Evolutionary conservation across 1,284 basidiomycete species (phyloP).

Genomic region (Boletus sp.): DNA sequence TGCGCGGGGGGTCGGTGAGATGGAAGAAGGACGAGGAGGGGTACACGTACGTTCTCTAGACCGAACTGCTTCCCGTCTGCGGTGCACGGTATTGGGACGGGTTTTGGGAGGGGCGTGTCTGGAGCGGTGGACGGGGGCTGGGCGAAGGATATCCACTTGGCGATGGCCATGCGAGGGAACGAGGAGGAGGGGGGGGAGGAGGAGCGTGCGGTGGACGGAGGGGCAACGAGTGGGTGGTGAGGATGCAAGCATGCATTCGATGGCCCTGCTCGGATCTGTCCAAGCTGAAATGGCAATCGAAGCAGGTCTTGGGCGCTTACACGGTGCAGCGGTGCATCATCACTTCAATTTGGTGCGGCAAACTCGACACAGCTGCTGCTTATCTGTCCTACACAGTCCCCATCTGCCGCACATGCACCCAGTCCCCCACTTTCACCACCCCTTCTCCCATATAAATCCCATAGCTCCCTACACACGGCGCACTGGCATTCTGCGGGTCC

Average conservation of each 20-base stretch:
- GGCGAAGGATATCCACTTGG: slow-evolving; percentile 38
- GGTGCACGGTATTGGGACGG: slow-evolving; percentile 39
- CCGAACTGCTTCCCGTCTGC: slow-evolving; percentile 84
- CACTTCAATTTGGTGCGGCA: too few relatives aligned
- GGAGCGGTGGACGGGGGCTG: slow-evolving; percentile 25
- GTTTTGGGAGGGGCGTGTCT: slow-evolving; percentile 31
- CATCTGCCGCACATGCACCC: slow-evolving; percentile 47
- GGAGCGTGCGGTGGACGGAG: too few relatives aligned
- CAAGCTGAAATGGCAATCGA: too few relatives aligned
- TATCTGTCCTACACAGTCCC: slow-evolving; percentile 6
- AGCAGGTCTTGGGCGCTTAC: too few relatives aligned
- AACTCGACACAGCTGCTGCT: too few relatives aligned
- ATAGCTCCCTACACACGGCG: slow-evolving; percentile 64
- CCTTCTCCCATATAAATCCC: slow-evolving; percentile 48
- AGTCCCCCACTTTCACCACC: slow-evolving; percentile 53
- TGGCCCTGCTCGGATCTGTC: too few relatives aligned
- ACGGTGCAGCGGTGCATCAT: too few relatives aligned
- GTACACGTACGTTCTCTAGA: slow-evolving; percentile 79
- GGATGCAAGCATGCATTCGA: too few relatives aligned
- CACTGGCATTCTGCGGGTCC: slow-evolving; percentile 44
- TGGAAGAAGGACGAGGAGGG: not conserved
- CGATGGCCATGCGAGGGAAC: slow-evolving; percentile 23
- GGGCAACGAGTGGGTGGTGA: too few relatives aligned
- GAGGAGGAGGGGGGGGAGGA: not conserved
- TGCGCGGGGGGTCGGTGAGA: slow-evolving; percentile 29